Base-by-base conservation (phyloP, 208 protist species). In the Leptomonas seymouri region DNA sequence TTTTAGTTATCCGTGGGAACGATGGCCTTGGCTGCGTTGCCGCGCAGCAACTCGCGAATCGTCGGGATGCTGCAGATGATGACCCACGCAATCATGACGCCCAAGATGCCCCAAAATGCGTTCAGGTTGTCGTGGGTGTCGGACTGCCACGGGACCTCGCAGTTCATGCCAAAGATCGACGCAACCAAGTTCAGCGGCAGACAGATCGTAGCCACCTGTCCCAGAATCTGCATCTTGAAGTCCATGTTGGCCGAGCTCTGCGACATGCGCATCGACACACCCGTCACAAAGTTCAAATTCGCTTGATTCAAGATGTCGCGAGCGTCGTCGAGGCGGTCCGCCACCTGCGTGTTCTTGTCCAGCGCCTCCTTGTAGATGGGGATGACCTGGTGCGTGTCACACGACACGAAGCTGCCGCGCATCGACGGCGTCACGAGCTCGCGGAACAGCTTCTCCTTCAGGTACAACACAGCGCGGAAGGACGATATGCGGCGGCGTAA, bases 131-230 rank as follows among this genome's bases (percentile, higher is more conserved):
- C 54, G 75, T 90, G 58, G 8, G 60, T 59, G 60, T 89, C 86
- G 11, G 54, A 31, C 71, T 92, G 86, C 55, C 80, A 94, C 50
- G 93, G 91, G 21, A 97, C 87, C 56, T 82, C 74, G 68, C 85
- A 91, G 76, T 97, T 97, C 91, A 97, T 97, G 54, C 93, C 93
- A 48, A 96, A 96, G 46, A 95, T 86, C 48, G 82, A 86, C 44
- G 88, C 81, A 30, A 97, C 14, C 11, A 97, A 66, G 59, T 93
- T 97, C 11, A 95, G 82, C 48, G 93, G 93, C 36, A 97, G 84
- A 67, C 83, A 93, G 28, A 93, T 86, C 15, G 83, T 87, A 18
- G 90, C 86, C 41, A 95, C 84, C 72, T 92, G 82, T 15, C 86
- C 81, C 0, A 95, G 72, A 15, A 93, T 71, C 68, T 85, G 79